Percentiles rank a stretch among this genome's conserved stretches.
Evolutionary conservation across 495 filamentous ascomycete genomes (phyloP).

Genomic region (Penicillium atrosanguineum): DNA sequence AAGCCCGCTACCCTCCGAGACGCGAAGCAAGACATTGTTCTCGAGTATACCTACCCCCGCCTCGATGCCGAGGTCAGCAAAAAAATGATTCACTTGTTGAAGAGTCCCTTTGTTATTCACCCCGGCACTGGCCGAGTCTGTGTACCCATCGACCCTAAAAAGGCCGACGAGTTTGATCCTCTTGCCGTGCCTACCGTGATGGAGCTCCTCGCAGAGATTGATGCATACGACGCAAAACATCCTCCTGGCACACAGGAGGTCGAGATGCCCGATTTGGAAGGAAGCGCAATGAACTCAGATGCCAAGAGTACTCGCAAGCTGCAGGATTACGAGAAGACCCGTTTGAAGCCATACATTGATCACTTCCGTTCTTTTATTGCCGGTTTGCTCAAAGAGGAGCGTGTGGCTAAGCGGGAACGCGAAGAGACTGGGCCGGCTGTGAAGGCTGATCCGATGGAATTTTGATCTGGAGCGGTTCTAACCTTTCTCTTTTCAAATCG

Average conservation of each 20-base stretch:
- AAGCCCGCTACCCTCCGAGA: slow-evolving; percentile 69
- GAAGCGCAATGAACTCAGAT: slow-evolving; percentile 37
- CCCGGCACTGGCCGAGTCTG: slow-evolving; percentile 91
- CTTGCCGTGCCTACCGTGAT: slow-evolving; percentile 83
- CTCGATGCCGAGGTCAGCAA: slow-evolving; percentile 96
- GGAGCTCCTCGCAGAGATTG: slow-evolving; percentile 74
- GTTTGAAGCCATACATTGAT: slow-evolving; percentile 88
- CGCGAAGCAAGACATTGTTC: slow-evolving; percentile 87
- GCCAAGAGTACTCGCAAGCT: slow-evolving; percentile 45
- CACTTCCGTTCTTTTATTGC: slow-evolving; percentile 81
- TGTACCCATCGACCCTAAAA: slow-evolving; percentile 79
- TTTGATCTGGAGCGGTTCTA: no score
- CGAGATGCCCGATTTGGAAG: slow-evolving; percentile 38
- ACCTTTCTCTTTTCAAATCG: not conserved
- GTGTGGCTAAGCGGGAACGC: slow-evolving; percentile 67
- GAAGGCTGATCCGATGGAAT: slow-evolving; percentile 55
- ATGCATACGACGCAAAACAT: slow-evolving; percentile 60
- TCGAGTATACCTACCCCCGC: slow-evolving; percentile 98
- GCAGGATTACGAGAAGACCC: slow-evolving; percentile 95
- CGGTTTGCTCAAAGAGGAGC: slow-evolving; percentile 77
- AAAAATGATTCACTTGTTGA: slow-evolving; percentile 95
- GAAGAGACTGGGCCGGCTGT: slow-evolving; percentile 47
- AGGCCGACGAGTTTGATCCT: slow-evolving; percentile 80
- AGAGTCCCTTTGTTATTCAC: slow-evolving; percentile 93
- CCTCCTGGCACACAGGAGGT: slow-evolving; percentile 26